These are phyloP conservation scores for Omphalotus olearius DNA, from an alignment of 1,284 basidiomycete species.

Conservation along the genomic window DNA sequence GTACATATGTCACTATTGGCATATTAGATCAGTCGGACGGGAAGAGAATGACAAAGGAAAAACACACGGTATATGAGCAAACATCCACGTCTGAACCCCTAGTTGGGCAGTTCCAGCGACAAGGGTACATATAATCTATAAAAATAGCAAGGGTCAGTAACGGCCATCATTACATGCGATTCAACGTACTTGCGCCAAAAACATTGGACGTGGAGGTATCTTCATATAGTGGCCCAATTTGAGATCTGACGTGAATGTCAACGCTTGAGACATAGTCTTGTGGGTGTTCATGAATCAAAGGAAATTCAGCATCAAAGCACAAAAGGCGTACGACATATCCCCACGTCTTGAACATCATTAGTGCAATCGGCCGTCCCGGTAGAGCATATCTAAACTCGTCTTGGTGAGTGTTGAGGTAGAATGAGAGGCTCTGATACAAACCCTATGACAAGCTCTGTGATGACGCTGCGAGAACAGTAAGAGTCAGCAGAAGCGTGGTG, in stretches of 20 bases:
- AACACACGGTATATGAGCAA: slow-evolving; percentile 34
- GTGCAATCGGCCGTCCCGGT: slow-evolving; percentile 35
- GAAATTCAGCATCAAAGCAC: neutral
- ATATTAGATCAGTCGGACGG: neutral
- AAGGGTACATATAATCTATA: slow-evolving; percentile 45
- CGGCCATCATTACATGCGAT: no score
- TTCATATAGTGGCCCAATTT: slow-evolving; percentile 51
- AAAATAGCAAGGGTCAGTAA: slow-evolving; percentile 3
- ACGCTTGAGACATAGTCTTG: slow-evolving; percentile 28
- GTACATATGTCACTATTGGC: neutral
- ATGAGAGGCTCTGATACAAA: slow-evolving; percentile 22
- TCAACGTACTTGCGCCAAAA: slow-evolving; percentile 13
- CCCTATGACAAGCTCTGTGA: slow-evolving; percentile 30
- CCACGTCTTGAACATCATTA: slow-evolving; percentile 34
- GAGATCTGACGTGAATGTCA: slow-evolving; percentile 39
- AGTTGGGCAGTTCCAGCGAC: slow-evolving; percentile 47
- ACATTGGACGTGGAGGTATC: slow-evolving; percentile 19
- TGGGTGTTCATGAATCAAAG: no score
- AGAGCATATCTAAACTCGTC: slow-evolving; percentile 9
- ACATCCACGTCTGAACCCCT: slow-evolving; percentile 48
- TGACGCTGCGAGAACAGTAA: slow-evolving; percentile 15
- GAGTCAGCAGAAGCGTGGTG: neutral
- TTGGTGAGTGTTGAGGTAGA: neutral
- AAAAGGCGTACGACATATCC: slow-evolving; percentile 20
- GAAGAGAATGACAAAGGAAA: neutral